Evolutionary conservation across 1,139 yeast species (phyloP).

Genomic region (Blastobotrys niveus): DNA sequence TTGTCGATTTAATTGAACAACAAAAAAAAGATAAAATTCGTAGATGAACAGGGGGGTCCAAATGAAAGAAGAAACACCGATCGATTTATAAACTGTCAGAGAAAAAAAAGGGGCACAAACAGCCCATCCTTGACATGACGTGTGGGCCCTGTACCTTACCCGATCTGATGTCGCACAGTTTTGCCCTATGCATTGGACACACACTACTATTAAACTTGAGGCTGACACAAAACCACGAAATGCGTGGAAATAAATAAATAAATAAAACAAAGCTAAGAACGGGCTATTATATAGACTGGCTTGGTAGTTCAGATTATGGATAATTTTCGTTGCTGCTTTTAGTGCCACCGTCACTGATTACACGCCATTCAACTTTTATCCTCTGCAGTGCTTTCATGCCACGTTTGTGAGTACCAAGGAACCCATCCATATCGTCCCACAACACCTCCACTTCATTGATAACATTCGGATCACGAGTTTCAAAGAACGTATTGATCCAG

Average conservation of each 20-base stretch:
- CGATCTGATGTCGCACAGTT: too few relatives aligned
- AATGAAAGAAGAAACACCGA: too few relatives aligned
- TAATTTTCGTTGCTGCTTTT: background rate
- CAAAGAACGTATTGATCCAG: slow-evolving; percentile 37
- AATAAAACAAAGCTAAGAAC: background rate
- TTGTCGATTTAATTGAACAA: too few relatives aligned
- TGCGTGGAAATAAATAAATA: background rate
- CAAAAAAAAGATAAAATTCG: too few relatives aligned
- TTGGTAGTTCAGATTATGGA: background rate
- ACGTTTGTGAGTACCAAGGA: slow-evolving; percentile 50
- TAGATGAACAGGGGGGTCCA: too few relatives aligned
- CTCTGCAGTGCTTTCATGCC: slow-evolving; percentile 52
- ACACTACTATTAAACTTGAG: background rate
- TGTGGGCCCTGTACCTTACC: too few relatives aligned
- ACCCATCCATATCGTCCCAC: slow-evolving; percentile 70
- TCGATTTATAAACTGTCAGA: too few relatives aligned
- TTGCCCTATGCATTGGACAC: too few relatives aligned
- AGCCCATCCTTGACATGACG: too few relatives aligned
- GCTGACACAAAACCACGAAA: background rate
- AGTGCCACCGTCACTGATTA: background rate
- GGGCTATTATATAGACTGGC: background rate
- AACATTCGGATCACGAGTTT: slow-evolving; percentile 22
- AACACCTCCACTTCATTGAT: slow-evolving; percentile 27
- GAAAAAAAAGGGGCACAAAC: too few relatives aligned
- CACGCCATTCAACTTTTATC: slow-evolving; percentile 40